These are phyloP conservation scores for Pseudogymnoascus destructans DNA, from an alignment of 2,329 filamentous ascomycete species.

Conservation along the genomic window DNA sequence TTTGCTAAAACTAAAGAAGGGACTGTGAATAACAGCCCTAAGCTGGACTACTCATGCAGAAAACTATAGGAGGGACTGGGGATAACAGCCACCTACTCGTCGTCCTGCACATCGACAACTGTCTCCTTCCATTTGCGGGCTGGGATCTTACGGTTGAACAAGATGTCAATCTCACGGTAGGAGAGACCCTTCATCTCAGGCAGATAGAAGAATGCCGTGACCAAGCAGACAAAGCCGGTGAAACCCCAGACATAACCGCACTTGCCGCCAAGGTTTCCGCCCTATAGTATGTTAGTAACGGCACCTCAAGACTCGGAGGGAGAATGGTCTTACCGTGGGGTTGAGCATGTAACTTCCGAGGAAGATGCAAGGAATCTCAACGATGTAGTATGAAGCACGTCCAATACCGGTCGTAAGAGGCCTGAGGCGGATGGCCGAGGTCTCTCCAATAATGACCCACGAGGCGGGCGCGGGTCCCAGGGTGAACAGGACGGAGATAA, in stretches of 20 bases:
- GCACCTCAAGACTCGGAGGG: not conserved
- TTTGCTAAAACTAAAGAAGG: not conserved
- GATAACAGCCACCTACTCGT: conserved; percentile 38
- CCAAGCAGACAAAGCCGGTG: conserved; percentile 42
- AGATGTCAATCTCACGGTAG: conserved; percentile 36
- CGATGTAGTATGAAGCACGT: conserved; percentile 48
- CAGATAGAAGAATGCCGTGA: conserved; percentile 34
- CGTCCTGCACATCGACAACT: conserved; percentile 42
- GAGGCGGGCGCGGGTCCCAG: conserved; percentile 49
- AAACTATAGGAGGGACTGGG: not conserved
- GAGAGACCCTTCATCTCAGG: conserved; percentile 43
- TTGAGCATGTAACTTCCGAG: conserved; percentile 49
- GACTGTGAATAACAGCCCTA: not conserved
- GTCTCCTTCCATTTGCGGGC: conserved; percentile 36
- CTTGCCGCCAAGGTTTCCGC: conserved; percentile 36
- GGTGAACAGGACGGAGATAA: conserved; percentile 52
- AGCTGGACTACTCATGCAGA: not conserved
- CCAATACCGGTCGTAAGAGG: conserved; percentile 54
- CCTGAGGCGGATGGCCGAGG: conserved; percentile 49
- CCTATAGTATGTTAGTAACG: conserved; percentile 21
- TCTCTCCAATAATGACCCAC: conserved; percentile 56
- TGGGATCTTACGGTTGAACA: conserved; percentile 31
- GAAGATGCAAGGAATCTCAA: conserved; percentile 56
- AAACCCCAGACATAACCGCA: conserved; percentile 48
- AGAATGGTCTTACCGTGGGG: conserved; percentile 27